A percentile compares a stretch with the other conserved stretches of the same genome.
Conservation (phyloP, 352 stramenopile species). For the Thalassiosira mediterranea region DNA sequence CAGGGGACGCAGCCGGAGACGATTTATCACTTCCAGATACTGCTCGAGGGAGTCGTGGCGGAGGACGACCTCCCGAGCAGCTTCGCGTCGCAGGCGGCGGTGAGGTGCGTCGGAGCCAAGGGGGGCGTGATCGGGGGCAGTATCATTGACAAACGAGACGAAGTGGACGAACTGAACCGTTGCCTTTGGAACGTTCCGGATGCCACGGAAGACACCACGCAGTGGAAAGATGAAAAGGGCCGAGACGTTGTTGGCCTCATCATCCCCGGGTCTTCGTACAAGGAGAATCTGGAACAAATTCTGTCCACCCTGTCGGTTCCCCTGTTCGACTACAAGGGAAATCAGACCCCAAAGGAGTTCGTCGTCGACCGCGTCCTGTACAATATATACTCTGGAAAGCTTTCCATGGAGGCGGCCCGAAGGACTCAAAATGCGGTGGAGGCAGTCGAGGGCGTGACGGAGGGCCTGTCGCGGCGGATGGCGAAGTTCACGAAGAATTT, state of each 20-base stretch:
- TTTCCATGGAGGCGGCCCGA: slow-evolving; percentile 31
- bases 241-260: slow-evolving; percentile 40
- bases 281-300: slow-evolving; percentile 46
- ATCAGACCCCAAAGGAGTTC: slow-evolving; percentile 48
- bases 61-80: slow-evolving; percentile 47
- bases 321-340: slow-evolving; percentile 38
- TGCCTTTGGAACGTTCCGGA: slow-evolving; percentile 40
- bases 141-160: slow-evolving; percentile 33
- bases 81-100: slow-evolving; percentile 33
- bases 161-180: slow-evolving; percentile 47
- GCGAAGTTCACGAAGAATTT: slow-evolving; percentile 31
- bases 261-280: slow-evolving; percentile 1
- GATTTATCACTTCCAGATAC: slow-evolving; percentile 60
- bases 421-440: slow-evolving; percentile 41
- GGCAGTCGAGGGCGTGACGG: slow-evolving; percentile 27
- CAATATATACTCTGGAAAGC: slow-evolving; percentile 42
- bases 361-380: slow-evolving; percentile 41
- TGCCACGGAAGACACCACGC: too few relatives aligned
- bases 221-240: too few relatives aligned
- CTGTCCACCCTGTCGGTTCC: slow-evolving; percentile 31
- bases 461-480: slow-evolving; percentile 35
- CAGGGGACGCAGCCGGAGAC: slow-evolving; percentile 39
- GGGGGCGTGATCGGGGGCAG: slow-evolving; percentile 41
- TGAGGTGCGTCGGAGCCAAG: slow-evolving; percentile 40
- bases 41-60: slow-evolving; percentile 39